These are phyloP conservation scores for Cyclocybe cylindracea DNA, from an alignment of 768 basidiomycete species.

Conservation along the genomic window DNA sequence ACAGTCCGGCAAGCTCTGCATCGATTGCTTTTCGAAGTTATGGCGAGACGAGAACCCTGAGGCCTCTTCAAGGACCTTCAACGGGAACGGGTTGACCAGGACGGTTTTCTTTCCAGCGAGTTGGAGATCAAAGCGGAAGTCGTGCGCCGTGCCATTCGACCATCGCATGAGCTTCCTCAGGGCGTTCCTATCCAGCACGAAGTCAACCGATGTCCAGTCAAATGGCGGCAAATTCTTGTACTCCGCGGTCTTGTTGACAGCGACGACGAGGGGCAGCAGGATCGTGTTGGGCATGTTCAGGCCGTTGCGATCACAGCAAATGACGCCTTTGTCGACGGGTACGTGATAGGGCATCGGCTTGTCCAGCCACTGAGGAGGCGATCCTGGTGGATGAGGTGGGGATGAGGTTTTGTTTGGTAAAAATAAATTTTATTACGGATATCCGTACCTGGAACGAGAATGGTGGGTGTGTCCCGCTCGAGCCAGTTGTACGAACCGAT, in stretches of 20 bases:
- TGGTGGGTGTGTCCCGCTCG: constrained; percentile 41
- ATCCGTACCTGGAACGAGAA: constrained; percentile 47
- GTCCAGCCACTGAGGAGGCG: constrained; percentile 59
- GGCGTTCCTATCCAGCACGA: too few relatives aligned
- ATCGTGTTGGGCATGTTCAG: constrained; percentile 37
- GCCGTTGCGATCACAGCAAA: constrained; percentile 60
- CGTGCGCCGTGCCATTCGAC: too few relatives aligned
- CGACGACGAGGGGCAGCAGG: constrained; percentile 58
- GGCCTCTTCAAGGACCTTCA: too few relatives aligned
- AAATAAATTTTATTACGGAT: neutral
- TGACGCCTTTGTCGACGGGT: constrained; percentile 49
- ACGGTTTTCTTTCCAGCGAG: too few relatives aligned
- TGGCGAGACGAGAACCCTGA: too few relatives aligned
- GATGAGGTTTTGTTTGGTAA: neutral
- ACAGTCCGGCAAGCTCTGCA: too few relatives aligned
- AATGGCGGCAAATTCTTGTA: constrained; percentile 33
- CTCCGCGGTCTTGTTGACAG: constrained; percentile 46
- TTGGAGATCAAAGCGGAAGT: too few relatives aligned
- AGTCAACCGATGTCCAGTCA: constrained; percentile 29
- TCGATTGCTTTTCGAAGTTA: too few relatives aligned
- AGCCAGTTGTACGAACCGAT: constrained; percentile 64
- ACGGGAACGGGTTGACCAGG: too few relatives aligned
- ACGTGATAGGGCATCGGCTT: constrained; percentile 51
- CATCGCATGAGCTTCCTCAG: too few relatives aligned
- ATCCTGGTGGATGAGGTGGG: constrained; percentile 37